Evolutionary conservation across 176 grass and related monocot genomes (phyloP), one percentile per base, ranked within the genome.

Genomic region (Rhynchospora tenuis): DNA sequence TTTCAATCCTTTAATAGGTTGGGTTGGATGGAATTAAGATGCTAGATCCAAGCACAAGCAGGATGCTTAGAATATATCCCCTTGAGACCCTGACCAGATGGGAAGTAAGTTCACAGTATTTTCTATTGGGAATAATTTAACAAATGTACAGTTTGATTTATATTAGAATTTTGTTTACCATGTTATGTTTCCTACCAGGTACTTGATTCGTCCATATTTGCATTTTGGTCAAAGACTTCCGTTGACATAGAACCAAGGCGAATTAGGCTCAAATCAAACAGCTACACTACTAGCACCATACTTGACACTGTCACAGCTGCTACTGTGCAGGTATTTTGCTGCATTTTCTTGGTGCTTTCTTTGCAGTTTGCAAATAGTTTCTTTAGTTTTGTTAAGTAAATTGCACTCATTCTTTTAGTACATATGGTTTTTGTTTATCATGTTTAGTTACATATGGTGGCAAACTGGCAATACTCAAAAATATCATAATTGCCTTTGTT

Each of bases 11-110:
- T 84, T 5, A 38, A 29, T 84, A 98, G 96, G 84, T 98, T 88
- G 96, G 96, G 82, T 87, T 98, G 88, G 96, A 99, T 95, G 96
- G 96, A 83, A 99, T 99, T 84, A 89, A 90, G 68, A 99, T 99
- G 96, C 96, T 99, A 63, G 96, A 99, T 90, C 89, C 93, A 59
- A 99, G 88, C 70, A 95, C 93, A 73, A 90, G 84, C 68, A 93
- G 96, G 69, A 93, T 88, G 58, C 28, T 99, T 81, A 93, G 93
- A 77, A 93, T 99, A 82, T 99, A 99, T 71, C 85, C 93, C 1
- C 96, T 99, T 76, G 96, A 99, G 68, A 93, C 82, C 23, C 83
- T 99, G 24, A 99, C 91, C 65, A 95, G 93, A 99, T 99, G 96
- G 82, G 96, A 99, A 83, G 96, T 99, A 89, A 90, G 95, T 88